Conservation (phyloP, 2,329 filamentous ascomycete genomes). For the Cladosporium austrohemisphaericum region DNA sequence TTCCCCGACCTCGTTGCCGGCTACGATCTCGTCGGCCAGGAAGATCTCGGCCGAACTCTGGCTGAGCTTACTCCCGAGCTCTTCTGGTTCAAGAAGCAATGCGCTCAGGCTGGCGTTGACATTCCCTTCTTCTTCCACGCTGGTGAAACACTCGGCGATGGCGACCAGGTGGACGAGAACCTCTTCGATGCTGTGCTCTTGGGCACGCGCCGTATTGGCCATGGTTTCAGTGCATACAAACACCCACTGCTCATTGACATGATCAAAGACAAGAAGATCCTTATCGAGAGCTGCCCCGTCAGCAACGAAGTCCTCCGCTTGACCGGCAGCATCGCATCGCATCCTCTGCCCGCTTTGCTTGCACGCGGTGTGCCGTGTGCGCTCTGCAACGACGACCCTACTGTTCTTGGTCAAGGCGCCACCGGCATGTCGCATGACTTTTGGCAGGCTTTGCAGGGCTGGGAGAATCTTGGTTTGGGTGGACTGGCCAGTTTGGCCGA, state of each 20-base stretch:
- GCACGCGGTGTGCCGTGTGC: slow-evolving; percentile 79
- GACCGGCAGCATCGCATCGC: slow-evolving; percentile 69
- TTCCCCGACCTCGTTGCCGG: slow-evolving; percentile 79
- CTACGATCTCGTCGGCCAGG: slow-evolving; percentile 86
- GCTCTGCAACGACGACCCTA: slow-evolving; percentile 87
- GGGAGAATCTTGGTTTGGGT: slow-evolving; percentile 84
- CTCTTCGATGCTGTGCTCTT: slow-evolving; percentile 85
- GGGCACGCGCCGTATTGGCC: slow-evolving; percentile 82
- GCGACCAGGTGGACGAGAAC: slow-evolving; percentile 73
- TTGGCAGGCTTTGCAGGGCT: slow-evolving; percentile 87
- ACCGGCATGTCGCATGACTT: slow-evolving; percentile 88
- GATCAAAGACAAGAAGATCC: slow-evolving; percentile 81
- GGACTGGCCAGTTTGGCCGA: slow-evolving; percentile 84
- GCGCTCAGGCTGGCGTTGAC: slow-evolving; percentile 69
- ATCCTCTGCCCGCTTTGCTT: slow-evolving; percentile 78
- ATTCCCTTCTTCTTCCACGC: slow-evolving; percentile 97
- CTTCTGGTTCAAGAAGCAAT: slow-evolving; percentile 91
- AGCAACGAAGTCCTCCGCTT: slow-evolving; percentile 84
- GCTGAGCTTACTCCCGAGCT: slow-evolving; percentile 75
- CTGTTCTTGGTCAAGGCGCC: slow-evolving; percentile 77
- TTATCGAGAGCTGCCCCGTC: slow-evolving; percentile 87
- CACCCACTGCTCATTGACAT: slow-evolving; percentile 86
- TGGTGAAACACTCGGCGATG: slow-evolving; percentile 79
- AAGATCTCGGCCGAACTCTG: slow-evolving; percentile 73
- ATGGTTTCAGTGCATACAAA: slow-evolving; percentile 84